These are phyloP conservation scores for Excoecaria cochinchinensis DNA, from an alignment of 345 rosid species.

Conservation along the genomic window DNA sequence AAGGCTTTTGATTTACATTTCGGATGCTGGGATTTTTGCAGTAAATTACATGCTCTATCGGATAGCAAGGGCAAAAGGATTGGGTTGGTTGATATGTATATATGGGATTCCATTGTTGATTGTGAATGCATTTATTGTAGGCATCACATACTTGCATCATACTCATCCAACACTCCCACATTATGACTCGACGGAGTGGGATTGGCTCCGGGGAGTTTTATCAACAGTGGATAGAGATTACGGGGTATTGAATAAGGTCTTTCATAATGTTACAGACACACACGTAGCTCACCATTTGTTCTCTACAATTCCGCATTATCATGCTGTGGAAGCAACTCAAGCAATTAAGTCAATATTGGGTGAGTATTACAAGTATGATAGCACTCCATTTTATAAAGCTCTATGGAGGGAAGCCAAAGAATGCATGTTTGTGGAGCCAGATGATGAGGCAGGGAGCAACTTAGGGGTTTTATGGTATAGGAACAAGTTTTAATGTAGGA, in stretches of 20 bases:
- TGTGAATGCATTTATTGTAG: slow-evolving; percentile 64
- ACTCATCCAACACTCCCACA: slow-evolving; percentile 84
- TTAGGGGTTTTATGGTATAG: slow-evolving; percentile 84
- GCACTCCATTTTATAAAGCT: slow-evolving; percentile 62
- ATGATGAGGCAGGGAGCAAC: slow-evolving; percentile 45
- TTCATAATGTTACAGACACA: slow-evolving; percentile 85
- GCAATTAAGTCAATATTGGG: slow-evolving; percentile 81
- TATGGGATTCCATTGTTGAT: slow-evolving; percentile 73
- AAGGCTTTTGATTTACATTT: slow-evolving; percentile 64
- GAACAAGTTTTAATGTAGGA: slow-evolving; percentile 46
- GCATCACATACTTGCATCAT: slow-evolving; percentile 85
- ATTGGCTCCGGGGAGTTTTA: slow-evolving; percentile 84
- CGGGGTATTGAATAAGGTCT: slow-evolving; percentile 76
- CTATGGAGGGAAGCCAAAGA: slow-evolving; percentile 92
- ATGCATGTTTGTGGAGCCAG: slow-evolving; percentile 76
- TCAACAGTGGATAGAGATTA: slow-evolving; percentile 86
- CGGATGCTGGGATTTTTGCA: slow-evolving; percentile 68
- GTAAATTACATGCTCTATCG: slow-evolving; percentile 54
- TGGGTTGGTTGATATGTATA: slow-evolving; percentile 56
- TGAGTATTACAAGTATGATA: slow-evolving; percentile 76
- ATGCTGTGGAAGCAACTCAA: slow-evolving; percentile 88
- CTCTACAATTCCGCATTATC: slow-evolving; percentile 88
- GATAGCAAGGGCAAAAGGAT: slow-evolving; percentile 48
- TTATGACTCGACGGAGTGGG: slow-evolving; percentile 82
- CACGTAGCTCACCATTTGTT: slow-evolving; percentile 87